A percentile compares a stretch with the other conserved stretches of the same genome.
These are phyloP conservation scores for Beta macrorhiza DNA, from an alignment of 179 eudicot genomes.

Conservation along the genomic window DNA sequence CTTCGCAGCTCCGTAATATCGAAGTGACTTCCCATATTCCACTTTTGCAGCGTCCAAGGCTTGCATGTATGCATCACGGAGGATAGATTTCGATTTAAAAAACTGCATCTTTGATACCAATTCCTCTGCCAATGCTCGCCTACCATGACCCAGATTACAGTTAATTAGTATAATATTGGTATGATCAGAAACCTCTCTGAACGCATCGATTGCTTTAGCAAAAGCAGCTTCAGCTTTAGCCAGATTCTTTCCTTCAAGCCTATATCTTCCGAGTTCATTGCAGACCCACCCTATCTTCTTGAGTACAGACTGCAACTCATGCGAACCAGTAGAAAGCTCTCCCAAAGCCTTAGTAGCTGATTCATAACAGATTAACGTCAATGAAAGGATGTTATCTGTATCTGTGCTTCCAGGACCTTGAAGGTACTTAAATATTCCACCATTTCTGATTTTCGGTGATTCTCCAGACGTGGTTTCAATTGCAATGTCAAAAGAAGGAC, in stretches of 20 bases:
- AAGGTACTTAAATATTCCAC: slow-evolving; percentile 86
- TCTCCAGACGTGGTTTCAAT: slow-evolving; percentile 38
- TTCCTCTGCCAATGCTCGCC: slow-evolving; percentile 86
- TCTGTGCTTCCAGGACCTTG: slow-evolving; percentile 49
- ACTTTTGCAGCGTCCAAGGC: slow-evolving; percentile 65
- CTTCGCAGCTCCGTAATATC: slow-evolving; percentile 78
- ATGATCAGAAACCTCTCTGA: slow-evolving; percentile 73
- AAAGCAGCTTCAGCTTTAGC: slow-evolving; percentile 77
- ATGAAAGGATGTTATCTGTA: slow-evolving; percentile 57
- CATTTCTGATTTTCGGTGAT: slow-evolving; percentile 42
- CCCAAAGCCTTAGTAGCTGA: slow-evolving; percentile 66
- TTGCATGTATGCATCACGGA: slow-evolving; percentile 55
- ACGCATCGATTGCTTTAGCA: slow-evolving; percentile 73
- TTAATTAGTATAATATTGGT: slow-evolving; percentile 75
- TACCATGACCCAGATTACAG: slow-evolving; percentile 91
- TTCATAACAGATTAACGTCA: slow-evolving; percentile 65
- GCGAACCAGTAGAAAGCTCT: slow-evolving; percentile 43
- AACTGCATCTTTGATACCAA: slow-evolving; percentile 54
- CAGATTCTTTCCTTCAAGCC: slow-evolving; percentile 68
- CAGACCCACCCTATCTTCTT: slow-evolving; percentile 98
- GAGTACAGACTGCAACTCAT: slow-evolving; percentile 56
- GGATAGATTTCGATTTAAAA: slow-evolving; percentile 48
- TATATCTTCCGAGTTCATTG: slow-evolving; percentile 83
- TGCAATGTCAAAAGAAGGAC: slow-evolving; percentile 17
- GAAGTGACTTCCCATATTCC: slow-evolving; percentile 67